These are phyloP conservation scores for Verbena officinalis DNA, from an alignment of 257 asterid genomes.

Conservation along the genomic window DNA sequence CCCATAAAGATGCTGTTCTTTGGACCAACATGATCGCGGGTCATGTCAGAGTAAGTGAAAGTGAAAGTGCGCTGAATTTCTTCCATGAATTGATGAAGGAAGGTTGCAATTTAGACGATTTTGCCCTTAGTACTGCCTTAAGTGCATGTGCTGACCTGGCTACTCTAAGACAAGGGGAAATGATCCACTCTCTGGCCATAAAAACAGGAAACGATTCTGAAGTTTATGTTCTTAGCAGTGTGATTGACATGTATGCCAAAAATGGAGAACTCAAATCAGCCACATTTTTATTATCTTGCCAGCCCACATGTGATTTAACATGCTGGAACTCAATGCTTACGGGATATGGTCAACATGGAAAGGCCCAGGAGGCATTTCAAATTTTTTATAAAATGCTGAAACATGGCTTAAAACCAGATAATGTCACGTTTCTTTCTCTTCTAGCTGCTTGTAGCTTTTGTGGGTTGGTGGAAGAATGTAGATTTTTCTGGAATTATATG, in stretches of 20 bases:
- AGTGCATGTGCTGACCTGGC: conserved; percentile 87
- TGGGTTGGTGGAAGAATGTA: conserved; percentile 58
- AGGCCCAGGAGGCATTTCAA: conserved; percentile 57
- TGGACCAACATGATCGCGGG: conserved; percentile 96
- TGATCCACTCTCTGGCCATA: conserved; percentile 63
- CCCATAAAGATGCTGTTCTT: conserved; percentile 66
- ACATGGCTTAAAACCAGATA: conserved; percentile 60
- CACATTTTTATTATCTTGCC: conserved; percentile 39
- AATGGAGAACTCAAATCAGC: conserved; percentile 70
- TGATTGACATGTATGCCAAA: conserved; percentile 87
- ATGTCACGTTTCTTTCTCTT: conserved; percentile 67
- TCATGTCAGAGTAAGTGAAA: conserved; percentile 62
- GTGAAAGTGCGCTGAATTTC: conserved; percentile 56
- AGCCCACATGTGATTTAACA: conserved; percentile 46
- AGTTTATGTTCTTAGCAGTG: conserved; percentile 58
- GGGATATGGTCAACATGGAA: conserved; percentile 77
- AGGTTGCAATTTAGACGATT: conserved; percentile 51
- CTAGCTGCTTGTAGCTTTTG: conserved; percentile 82
- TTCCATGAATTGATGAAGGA: conserved; percentile 52
- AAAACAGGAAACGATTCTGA: conserved; percentile 66
- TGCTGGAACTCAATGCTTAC: conserved; percentile 90
- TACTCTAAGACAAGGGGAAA: conserved; percentile 69
- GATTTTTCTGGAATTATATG: conserved; percentile 69
- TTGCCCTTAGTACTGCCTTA: conserved; percentile 60
- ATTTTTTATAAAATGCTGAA: conserved; percentile 52